Evolutionary conservation across 2,329 filamentous ascomycete species (phyloP).

Genomic region (Emmonsia crescens): DNA sequence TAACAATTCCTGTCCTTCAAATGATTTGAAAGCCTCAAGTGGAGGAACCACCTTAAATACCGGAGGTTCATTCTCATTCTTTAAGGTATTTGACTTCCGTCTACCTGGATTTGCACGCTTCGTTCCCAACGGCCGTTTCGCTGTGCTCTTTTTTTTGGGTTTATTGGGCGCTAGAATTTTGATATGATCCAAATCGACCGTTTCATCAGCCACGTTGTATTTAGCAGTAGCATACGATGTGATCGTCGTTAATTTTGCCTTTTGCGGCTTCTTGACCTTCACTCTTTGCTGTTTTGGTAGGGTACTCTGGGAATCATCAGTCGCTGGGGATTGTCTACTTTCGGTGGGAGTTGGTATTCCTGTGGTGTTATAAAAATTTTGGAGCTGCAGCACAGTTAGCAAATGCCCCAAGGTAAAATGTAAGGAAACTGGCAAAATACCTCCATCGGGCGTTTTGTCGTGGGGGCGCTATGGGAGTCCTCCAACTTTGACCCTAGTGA

Average conservation of each 20-base stretch:
- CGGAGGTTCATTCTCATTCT: constrained; percentile 29
- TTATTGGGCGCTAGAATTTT: constrained; percentile 36
- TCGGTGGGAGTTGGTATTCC: neutral
- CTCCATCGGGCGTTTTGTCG: constrained; percentile 30
- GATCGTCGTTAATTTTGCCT: constrained; percentile 65
- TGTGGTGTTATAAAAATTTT: neutral
- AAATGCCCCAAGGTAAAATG: neutral
- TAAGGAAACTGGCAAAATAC: constrained; percentile 14
- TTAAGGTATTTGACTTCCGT: neutral
- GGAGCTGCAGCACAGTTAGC: constrained; percentile 1
- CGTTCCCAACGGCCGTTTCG: neutral
- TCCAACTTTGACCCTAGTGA: constrained; percentile 4
- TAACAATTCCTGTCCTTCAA: constrained; percentile 61
- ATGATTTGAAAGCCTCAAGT: constrained; percentile 52
- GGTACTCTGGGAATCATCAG: neutral
- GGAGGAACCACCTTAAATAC: constrained; percentile 58
- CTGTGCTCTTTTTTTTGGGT: constrained; percentile 5
- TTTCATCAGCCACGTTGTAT: constrained; percentile 40
- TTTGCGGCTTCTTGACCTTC: constrained; percentile 38
- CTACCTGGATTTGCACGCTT: constrained; percentile 13
- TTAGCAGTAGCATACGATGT: constrained; percentile 66
- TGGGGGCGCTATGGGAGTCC: constrained; percentile 18
- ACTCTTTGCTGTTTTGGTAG: constrained; percentile 7
- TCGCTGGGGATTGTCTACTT: neutral
- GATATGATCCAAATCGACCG: constrained; percentile 30